phyloP scores from a whole-genome alignment of 2,329 filamentous ascomycete species.

The Penicillium sp. region DNA sequence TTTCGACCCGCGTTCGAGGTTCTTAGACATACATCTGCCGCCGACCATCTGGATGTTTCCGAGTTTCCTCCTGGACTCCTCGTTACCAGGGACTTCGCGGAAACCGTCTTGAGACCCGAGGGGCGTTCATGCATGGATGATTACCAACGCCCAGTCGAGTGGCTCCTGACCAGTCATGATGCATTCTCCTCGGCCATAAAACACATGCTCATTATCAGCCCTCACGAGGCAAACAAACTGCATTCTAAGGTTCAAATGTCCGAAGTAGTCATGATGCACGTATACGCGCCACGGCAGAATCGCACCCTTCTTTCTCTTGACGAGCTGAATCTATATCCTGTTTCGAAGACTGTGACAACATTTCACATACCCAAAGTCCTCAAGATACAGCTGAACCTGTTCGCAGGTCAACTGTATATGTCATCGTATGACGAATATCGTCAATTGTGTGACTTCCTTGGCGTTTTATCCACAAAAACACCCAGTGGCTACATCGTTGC shows the following conservation, averaged over 20 bases:
- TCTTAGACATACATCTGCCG: neutral
- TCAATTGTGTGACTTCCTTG: constrained; percentile 12
- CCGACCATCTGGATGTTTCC: neutral
- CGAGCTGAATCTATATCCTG: constrained; percentile 39
- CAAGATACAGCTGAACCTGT: constrained; percentile 55
- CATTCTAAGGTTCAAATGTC: constrained; percentile 37
- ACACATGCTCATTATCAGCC: constrained; percentile 56
- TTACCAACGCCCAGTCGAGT: constrained; percentile 54
- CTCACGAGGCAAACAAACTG: constrained; percentile 56
- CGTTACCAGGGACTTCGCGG: neutral
- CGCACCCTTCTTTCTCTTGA: constrained; percentile 42
- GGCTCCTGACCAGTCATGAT: constrained; percentile 42
- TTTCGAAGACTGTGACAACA: constrained; percentile 19
- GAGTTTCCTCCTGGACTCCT: neutral
- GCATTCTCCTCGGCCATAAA: neutral
- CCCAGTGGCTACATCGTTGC: constrained; percentile 23
- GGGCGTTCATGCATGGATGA: constrained; percentile 30
- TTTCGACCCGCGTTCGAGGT: constrained; percentile 1
- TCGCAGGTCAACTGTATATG: constrained; percentile 66
- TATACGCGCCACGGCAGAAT: constrained; percentile 44
- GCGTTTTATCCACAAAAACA: constrained; percentile 37
- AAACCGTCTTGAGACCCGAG: neutral
- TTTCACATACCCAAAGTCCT: neutral
- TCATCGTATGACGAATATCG: constrained; percentile 52
- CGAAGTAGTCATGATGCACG: constrained; percentile 40